Evolutionary conservation across 2,329 filamentous ascomycete species (phyloP).

Genomic region (Colletotrichum truncatum): DNA sequence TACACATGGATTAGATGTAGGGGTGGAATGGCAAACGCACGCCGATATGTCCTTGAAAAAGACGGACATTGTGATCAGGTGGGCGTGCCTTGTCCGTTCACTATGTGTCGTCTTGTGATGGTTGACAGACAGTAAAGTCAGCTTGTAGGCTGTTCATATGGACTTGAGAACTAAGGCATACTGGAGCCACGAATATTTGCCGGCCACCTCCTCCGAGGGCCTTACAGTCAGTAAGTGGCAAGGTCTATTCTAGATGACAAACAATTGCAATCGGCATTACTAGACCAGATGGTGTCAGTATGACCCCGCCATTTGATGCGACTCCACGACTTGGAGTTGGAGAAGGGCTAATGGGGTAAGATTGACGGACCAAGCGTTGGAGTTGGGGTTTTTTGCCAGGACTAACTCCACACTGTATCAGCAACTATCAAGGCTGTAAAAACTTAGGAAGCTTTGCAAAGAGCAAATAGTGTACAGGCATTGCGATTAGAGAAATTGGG

Average conservation of each 20-base stretch:
- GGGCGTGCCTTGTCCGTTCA: background rate
- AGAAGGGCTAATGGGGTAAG: slow-evolving; percentile 9
- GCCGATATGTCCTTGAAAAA: slow-evolving; percentile 48
- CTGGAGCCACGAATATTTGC: background rate
- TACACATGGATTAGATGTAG: background rate
- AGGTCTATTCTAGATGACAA: slow-evolving; percentile 18
- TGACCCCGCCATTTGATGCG: background rate
- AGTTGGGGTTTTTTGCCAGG: background rate
- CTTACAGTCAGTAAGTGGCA: background rate
- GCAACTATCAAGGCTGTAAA: too few species aligned
- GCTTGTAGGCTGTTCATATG: slow-evolving; percentile 2
- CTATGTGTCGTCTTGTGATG: background rate
- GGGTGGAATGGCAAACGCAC: slow-evolving; percentile 33
- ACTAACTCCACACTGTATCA: slow-evolving; percentile 13
- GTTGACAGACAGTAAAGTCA: background rate
- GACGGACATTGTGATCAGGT: slow-evolving; percentile 42
- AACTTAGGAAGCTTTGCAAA: too few species aligned
- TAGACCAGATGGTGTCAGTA: background rate
- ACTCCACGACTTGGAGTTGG: slow-evolving; percentile 11
- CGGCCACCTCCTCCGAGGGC: background rate
- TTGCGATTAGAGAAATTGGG: too few species aligned
- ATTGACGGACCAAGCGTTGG: background rate
- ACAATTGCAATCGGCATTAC: slow-evolving; percentile 16
- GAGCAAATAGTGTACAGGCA: too few species aligned
- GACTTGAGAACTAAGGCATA: background rate